These are phyloP conservation scores for Tolypocladium guangdongense DNA, from an alignment of 2,329 filamentous ascomycete genomes.

Conservation along the genomic window DNA sequence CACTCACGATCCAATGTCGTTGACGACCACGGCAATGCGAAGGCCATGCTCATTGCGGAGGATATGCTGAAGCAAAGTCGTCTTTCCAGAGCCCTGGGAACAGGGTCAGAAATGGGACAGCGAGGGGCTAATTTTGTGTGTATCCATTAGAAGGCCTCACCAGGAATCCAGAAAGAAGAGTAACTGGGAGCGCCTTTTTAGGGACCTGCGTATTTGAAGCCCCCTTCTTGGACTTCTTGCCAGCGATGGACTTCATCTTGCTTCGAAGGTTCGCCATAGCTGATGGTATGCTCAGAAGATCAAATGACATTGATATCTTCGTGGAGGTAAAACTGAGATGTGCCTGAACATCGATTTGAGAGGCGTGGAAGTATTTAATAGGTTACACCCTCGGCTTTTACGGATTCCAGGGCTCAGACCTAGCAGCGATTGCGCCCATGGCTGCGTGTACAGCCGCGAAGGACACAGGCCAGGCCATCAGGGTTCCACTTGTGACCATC, in stretches of 20 bases:
- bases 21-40: slow-evolving; percentile 61
- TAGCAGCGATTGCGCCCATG: not conserved
- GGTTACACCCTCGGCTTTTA: too few species aligned
- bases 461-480: not conserved
- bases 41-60: slow-evolving; percentile 56
- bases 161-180: slow-evolving; percentile 23
- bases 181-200: slow-evolving; percentile 19
- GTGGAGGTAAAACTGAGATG: not conserved
- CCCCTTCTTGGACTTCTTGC: not conserved
- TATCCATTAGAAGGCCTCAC: slow-evolving; percentile 7
- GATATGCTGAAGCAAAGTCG: slow-evolving; percentile 58
- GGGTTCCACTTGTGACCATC: not conserved
- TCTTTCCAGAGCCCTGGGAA: slow-evolving; percentile 55
- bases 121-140: not conserved
- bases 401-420: not conserved
- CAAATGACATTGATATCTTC: too few species aligned
- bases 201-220: slow-evolving; percentile 1
- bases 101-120: not conserved
- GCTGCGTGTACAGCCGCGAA: not conserved
- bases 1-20: slow-evolving; percentile 53
- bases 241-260: not conserved
- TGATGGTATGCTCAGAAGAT: not conserved
- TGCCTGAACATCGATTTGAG: not conserved
- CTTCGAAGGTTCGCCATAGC: not conserved
- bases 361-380: not conserved